Conservation (phyloP, 192 early-diverging fungal genomes). For the Gaertneriomyces semiglobifer region DNA sequence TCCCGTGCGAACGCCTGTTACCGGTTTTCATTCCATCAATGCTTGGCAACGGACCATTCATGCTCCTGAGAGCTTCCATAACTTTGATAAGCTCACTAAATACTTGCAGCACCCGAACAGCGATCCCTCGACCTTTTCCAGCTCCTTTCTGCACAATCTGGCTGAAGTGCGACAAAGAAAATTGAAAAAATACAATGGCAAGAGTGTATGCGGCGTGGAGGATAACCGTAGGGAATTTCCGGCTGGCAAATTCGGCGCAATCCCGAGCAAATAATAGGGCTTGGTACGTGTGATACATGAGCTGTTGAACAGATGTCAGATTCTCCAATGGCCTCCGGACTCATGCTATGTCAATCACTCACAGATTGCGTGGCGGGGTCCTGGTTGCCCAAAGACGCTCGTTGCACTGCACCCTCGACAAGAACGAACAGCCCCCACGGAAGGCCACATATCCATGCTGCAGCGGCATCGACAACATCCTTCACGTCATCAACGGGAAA, state of each 20-base stretch:
- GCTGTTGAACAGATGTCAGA: background rate
- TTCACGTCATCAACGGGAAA: slow-evolving; percentile 22
- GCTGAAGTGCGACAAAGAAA: slow-evolving; percentile 8
- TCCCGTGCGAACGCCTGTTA: background rate
- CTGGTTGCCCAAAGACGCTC: background rate
- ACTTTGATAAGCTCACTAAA: slow-evolving; percentile 17
- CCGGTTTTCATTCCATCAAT: background rate
- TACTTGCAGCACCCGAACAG: slow-evolving; percentile 12
- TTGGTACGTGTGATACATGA: slow-evolving; percentile 15
- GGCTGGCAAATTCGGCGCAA: slow-evolving; percentile 12
- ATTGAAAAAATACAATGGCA: slow-evolving; percentile 1
- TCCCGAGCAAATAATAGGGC: slow-evolving; percentile 16
- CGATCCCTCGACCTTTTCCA: background rate
- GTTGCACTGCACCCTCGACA: slow-evolving; percentile 7
- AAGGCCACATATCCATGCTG: slow-evolving; percentile 17
- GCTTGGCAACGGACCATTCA: background rate
- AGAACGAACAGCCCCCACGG: slow-evolving; percentile 16
- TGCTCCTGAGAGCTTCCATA: slow-evolving; percentile 11
- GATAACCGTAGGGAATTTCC: background rate
- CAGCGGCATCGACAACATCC: slow-evolving; percentile 1
- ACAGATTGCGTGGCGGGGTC: background rate
- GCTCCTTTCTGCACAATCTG: background rate
- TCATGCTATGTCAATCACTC: background rate
- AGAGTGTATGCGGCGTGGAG: slow-evolving; percentile 13
- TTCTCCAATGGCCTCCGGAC: background rate